A percentile compares a stretch with the other conserved stretches of the same genome.
phyloP scores from a whole-genome alignment of 495 filamentous ascomycete species.

The Aspergillus cavernicola region DNA sequence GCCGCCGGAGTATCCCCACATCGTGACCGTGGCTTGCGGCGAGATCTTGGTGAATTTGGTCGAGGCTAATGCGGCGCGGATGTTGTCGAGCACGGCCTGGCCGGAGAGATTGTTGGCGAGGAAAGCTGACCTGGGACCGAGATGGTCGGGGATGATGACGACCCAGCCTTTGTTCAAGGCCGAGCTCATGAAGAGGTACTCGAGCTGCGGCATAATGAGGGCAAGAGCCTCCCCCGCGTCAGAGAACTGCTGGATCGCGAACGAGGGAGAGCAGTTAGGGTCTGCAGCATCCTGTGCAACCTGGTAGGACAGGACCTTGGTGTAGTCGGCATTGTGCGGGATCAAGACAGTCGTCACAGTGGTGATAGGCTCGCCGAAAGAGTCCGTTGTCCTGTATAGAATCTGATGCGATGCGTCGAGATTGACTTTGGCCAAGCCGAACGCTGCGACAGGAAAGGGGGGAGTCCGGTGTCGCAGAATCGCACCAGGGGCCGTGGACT shows the following conservation, averaged over 20 bases:
- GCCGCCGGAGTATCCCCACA: slow-evolving; percentile 56
- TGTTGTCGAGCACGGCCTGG: slow-evolving; percentile 44
- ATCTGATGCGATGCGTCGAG: slow-evolving; percentile 41
- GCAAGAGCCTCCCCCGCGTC: slow-evolving; percentile 11
- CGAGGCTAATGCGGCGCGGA: slow-evolving; percentile 38
- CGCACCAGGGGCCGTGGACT: slow-evolving; percentile 33
- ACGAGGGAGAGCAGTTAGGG: slow-evolving; percentile 24
- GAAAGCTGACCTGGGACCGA: slow-evolving; percentile 41
- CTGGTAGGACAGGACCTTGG: slow-evolving; percentile 42
- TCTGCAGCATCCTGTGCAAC: slow-evolving; percentile 41
- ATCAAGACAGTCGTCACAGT: slow-evolving; percentile 49
- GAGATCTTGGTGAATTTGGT: slow-evolving; percentile 16
- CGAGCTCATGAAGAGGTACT: slow-evolving; percentile 25
- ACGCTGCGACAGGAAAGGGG: slow-evolving; percentile 24
- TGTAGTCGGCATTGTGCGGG: slow-evolving; percentile 29
- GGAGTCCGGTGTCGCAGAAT: slow-evolving; percentile 41
- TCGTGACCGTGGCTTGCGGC: slow-evolving; percentile 19
- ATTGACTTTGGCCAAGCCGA: slow-evolving; percentile 30
- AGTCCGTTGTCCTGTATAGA: slow-evolving; percentile 50
- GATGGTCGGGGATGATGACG: slow-evolving; percentile 47
- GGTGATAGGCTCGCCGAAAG: slow-evolving; percentile 37
- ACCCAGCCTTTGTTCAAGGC: slow-evolving; percentile 42
- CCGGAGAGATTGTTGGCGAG: slow-evolving; percentile 39
- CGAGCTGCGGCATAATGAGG: slow-evolving; percentile 24
- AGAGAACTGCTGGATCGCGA: slow-evolving; percentile 15